These are phyloP conservation scores for Clavulina sp. DNA, from an alignment of 768 basidiomycete genomes.

Conservation along the genomic window DNA sequence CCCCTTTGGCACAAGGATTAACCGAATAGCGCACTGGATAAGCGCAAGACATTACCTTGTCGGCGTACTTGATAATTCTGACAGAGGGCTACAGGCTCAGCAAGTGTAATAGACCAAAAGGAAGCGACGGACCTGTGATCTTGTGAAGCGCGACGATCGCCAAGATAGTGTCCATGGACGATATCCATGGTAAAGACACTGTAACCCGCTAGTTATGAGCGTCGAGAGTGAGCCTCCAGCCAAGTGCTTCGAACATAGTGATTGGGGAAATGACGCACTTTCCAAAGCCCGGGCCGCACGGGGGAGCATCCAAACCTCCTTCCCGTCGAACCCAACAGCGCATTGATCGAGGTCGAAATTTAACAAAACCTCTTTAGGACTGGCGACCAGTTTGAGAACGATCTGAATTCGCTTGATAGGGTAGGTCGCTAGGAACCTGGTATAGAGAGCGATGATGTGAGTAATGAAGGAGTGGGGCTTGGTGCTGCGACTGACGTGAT, in stretches of 20 bases:
- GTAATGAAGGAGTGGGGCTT: not conserved
- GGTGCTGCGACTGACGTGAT: not conserved
- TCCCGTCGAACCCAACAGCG: conserved; percentile 1
- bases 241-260: not conserved
- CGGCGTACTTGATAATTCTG: conserved; percentile 3
- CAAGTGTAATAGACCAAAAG: not conserved
- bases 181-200: conserved; percentile 1
- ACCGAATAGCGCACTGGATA: too few species aligned
- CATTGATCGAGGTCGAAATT: conserved; percentile 5
- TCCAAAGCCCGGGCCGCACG: not conserved
- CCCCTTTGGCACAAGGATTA: not conserved
- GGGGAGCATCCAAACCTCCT: conserved; percentile 3
- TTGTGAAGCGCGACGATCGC: not conserved
- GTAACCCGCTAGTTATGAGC: not conserved
- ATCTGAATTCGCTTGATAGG: conserved; percentile 2
- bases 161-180: not conserved
- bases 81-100: not conserved
- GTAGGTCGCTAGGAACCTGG: not conserved
- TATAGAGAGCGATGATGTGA: not conserved
- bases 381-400: not conserved
- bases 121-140: not conserved
- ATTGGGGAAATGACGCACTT: not conserved
- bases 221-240: not conserved
- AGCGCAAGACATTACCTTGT: not conserved
- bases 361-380: not conserved